Evolutionary conservation across 176 grass and related monocot genomes (phyloP).

Genomic region (Bothriochloa decipiens): DNA sequence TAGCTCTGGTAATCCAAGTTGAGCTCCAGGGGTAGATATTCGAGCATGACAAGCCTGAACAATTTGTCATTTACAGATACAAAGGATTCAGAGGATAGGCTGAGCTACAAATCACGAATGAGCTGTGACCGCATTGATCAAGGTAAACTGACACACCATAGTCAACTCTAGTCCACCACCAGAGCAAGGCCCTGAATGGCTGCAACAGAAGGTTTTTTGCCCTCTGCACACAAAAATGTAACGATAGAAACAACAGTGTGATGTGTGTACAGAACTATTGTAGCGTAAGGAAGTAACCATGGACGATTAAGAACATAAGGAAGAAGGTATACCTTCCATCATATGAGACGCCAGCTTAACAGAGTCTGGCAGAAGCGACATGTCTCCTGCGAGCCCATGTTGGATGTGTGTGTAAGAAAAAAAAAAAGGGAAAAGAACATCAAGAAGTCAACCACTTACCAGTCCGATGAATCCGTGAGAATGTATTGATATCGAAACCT

Average conservation of each 20-base stretch:
- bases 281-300: constrained; percentile 32
- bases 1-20: constrained; percentile 93
- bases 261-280: background rate
- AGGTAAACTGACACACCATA: constrained; percentile 56
- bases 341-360: constrained; percentile 71
- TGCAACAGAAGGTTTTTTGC: constrained; percentile 91
- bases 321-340: constrained; percentile 67
- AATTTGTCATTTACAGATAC: background rate
- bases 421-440: background rate
- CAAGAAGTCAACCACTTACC: constrained; percentile 45
- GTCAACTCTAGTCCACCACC: constrained; percentile 85
- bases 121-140: constrained; percentile 11
- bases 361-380: constrained; percentile 69
- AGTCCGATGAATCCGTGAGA: constrained; percentile 65
- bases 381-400: constrained; percentile 52
- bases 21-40: constrained; percentile 87
- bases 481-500: constrained; percentile 93
- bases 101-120: background rate
- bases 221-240: constrained; percentile 50
- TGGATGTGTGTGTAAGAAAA: constrained; percentile 26
- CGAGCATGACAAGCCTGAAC: constrained; percentile 91
- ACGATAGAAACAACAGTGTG: background rate
- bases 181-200: constrained; percentile 94
- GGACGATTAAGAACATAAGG: background rate
- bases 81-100: background rate